phyloP scores from a whole-genome alignment of 169 alveolate species.

The Plasmodium chabaudi region DNA sequence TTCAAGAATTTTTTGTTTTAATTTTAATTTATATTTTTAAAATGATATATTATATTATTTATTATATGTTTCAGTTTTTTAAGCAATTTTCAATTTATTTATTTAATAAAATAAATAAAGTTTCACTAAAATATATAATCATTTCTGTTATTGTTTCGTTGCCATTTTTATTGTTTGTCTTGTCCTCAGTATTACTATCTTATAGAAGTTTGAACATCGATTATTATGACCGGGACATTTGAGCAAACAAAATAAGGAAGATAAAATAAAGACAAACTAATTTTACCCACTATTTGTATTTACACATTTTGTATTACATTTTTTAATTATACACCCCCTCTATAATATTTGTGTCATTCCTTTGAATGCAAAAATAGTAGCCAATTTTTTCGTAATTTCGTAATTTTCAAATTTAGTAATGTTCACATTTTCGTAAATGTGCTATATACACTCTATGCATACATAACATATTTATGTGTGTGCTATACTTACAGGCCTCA shows the following conservation, averaged over 20 bases:
- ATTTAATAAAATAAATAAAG: constrained; percentile 2
- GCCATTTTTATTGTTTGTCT: constrained; percentile 22
- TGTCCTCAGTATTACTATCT: constrained; percentile 22
- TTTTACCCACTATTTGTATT: no score
- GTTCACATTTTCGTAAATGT: no score
- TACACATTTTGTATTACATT: not conserved
- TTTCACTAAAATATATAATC: constrained; percentile 8
- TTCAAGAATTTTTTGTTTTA: constrained; percentile 3
- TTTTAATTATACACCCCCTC: no score
- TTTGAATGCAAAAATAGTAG: no score
- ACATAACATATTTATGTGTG: no score
- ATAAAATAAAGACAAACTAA: no score
- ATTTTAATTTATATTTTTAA: constrained; percentile 43
- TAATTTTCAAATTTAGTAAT: no score
- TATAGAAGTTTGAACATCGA: constrained; percentile 59
- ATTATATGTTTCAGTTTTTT: constrained; percentile 14
- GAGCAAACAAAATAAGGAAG: no score
- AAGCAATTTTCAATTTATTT: not conserved
- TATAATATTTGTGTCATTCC: no score
- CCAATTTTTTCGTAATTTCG: no score
- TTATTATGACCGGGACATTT: constrained; percentile 42
- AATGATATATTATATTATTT: constrained; percentile 9
- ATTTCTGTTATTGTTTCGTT: constrained; percentile 21
- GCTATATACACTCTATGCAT: no score
- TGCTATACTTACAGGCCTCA: no score